Evolutionary conservation across 1,284 basidiomycete species (phyloP), one percentile per base, ranked within the genome.

Genomic region (Veloporphyrellus conicus): DNA sequence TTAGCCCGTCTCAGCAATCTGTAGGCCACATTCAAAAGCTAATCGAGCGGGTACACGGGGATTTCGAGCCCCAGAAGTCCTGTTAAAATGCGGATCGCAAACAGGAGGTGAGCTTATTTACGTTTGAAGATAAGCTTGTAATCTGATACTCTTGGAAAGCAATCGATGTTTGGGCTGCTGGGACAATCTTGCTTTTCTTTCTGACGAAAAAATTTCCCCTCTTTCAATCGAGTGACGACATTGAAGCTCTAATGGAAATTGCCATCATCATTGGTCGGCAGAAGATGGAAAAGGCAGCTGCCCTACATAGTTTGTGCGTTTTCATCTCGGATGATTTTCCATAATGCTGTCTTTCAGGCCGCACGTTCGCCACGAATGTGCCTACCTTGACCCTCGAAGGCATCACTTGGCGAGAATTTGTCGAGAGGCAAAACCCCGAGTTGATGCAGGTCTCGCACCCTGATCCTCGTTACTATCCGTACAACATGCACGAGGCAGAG

Each of bases 11-110:
- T 64, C 28, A 53, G 15, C n/a, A n/a, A 42, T 22, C 14, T 40
- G 5, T 49, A 87, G 89, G 55, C 92, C 93, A 1, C 74, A 79
- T 40, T 90, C 93, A 43, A 94, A 95, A 64, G 94, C 96, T 6
- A 99, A 99, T 63, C 83, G 95, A 46, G 96, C 95, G 0, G 95
- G 95, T 1, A 99, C 95, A 7, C 74, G 95, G 62, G 96, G 95
- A 0, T 99, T 99, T 68, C 84, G 95, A 48, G 94, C 95, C 0
- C 95, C 95, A 0, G 96, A 99, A 62, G 96, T 99, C 10, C 69
- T 99, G 22, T 70, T 99, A 41, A 99, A 99, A 68, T 99, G 95
- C 59, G 84, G 85, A 18, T 88, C 93, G 56, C 95, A 99, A 70
- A 88, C 87, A 5, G 90, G 91, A 51, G 89, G 93, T 93, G 60